Base-by-base conservation (phyloP, 495 filamentous ascomycete species). In the Neurospora africana region DNA sequence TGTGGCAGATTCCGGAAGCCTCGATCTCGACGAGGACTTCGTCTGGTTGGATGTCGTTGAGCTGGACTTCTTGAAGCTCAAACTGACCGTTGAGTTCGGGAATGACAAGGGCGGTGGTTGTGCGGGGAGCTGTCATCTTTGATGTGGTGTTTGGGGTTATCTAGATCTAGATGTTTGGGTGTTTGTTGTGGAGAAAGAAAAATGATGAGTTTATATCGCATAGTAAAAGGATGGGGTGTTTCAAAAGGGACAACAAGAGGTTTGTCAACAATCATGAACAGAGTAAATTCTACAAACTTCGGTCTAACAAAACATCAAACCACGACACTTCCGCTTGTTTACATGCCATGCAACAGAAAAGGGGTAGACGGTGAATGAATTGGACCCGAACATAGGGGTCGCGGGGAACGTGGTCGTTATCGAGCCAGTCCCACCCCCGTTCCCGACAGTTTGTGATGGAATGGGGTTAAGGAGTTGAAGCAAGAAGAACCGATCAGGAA, bases 1-100 rank as follows among this genome's bases (percentile, higher is more conserved):
- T 89, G 71, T 92, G 91, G 81, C 91, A 93, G 77, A 93, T 91
- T 68, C 91, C 91, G 5, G 90, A 92, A 79, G 87, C 90, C 72
- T 86, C 87, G 77, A 93, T 88, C 71, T 90, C 87, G 76, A 93
- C 85, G 71, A 93, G 80, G 69, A 93, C 90, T 82, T 93, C 90
- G 78, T 88, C 86, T n/a, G 89, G 84, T 68, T 85, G 73, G 41
- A 78, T 73, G 15, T 39, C 72, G 67, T 70, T 21, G 68, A 79
- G 76, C 67, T 72, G 71, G 41, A 79, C 69, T 33, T 74, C 44
- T 8, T 68, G 61, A 13, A 79, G 75, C 53, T 70, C 71, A 27
- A 79, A 79, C 36, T 72, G 74, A 71, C 74, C 74, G 73, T 77
- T 74, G 35, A 78, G 74, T 69, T 78, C 58, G 33, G 76, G 78